Evolutionary conservation across 2,329 filamentous ascomycete genomes (phyloP), one percentile per base, ranked within the genome.

Genomic region (Chaetomium sp.): DNA sequence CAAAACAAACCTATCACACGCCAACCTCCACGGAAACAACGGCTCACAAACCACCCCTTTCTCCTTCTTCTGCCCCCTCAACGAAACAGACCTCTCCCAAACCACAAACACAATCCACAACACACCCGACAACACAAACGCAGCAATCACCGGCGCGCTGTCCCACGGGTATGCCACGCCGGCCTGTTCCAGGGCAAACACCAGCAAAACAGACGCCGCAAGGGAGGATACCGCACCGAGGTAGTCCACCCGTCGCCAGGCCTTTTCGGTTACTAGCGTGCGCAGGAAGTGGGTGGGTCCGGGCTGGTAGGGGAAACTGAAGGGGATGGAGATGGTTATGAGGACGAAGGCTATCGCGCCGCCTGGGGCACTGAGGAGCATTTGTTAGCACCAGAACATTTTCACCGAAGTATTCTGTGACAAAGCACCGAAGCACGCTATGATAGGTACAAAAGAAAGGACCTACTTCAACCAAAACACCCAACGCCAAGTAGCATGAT

Each of bases 381-480:
- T n/a, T n/a, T n/a, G n/a, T n/a, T n/a, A n/a, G n/a, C n/a, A n/a
- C n/a, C n/a, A n/a, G n/a, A n/a, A n/a, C n/a, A n/a, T n/a, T 73
- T 43, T 3, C 37, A 11, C 27, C 7, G 7, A 38, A 12, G 37
- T 38, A 7, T 7, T 7, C 37, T 7, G 37, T 38, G 37, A 7
- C 37, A 12, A 38, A 38, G 37, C 7, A 9, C 12, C 37, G 12
- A 9, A 40, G 37, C 37, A 40, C 2, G 37, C 37, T 27, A 27
- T 2, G 19, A 27, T 27, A 27, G 19, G 3, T 2, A 27, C 19
- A 27, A 40, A 4, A 40, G 35, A 27, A 33, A 34, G 19, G 14
- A 65, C 70, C 38, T 48, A 76, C 74, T 78, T 77, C 3, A 78
- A 67, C 40, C 71, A 70, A 58, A 78, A 77, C 2, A 77, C 72